Percentiles rank a stretch among this genome's conserved stretches.
Conservation (phyloP, 2,329 filamentous ascomycete genomes). For the Trichoderma citrinoviride region DNA sequence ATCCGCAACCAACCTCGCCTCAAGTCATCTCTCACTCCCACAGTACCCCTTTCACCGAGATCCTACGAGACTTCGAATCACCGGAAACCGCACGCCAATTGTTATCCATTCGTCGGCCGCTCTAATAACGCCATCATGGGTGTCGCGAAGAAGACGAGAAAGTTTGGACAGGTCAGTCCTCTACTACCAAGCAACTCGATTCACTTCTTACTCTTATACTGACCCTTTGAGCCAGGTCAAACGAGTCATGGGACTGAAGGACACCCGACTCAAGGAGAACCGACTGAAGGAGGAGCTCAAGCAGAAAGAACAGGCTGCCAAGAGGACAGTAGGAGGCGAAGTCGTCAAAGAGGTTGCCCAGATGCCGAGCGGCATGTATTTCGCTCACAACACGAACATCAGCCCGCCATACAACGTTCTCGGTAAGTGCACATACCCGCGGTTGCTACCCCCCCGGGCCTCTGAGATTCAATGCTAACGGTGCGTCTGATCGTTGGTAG, state of each 20-base stretch:
- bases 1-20: not conserved
- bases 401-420: slow-evolving; percentile 66
- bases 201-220: slow-evolving; percentile 21
- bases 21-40: not conserved
- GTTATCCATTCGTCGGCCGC: not conserved
- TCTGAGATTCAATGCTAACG: not conserved
- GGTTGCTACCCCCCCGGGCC: slow-evolving; percentile 36
- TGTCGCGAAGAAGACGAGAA: slow-evolving; percentile 83
- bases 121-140: slow-evolving; percentile 59
- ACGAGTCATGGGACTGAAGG: slow-evolving; percentile 75
- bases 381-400: slow-evolving; percentile 82
- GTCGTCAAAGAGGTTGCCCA: slow-evolving; percentile 77
- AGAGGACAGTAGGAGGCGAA: slow-evolving; percentile 56
- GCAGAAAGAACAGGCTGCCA: slow-evolving; percentile 56
- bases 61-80: no score
- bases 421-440: slow-evolving; percentile 25
- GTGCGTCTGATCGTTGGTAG: not conserved
- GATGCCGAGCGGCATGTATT: slow-evolving; percentile 81
- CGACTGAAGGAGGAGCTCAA: slow-evolving; percentile 61
- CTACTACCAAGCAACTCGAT: slow-evolving; percentile 31
- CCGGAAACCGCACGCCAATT: not conserved
- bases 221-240: slow-evolving; percentile 56
- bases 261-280: slow-evolving; percentile 81
- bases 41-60: not conserved
- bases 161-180: slow-evolving; percentile 67